Conservation (phyloP, 192 early-diverging fungal species). For the Haplosporangium gracile region DNA sequence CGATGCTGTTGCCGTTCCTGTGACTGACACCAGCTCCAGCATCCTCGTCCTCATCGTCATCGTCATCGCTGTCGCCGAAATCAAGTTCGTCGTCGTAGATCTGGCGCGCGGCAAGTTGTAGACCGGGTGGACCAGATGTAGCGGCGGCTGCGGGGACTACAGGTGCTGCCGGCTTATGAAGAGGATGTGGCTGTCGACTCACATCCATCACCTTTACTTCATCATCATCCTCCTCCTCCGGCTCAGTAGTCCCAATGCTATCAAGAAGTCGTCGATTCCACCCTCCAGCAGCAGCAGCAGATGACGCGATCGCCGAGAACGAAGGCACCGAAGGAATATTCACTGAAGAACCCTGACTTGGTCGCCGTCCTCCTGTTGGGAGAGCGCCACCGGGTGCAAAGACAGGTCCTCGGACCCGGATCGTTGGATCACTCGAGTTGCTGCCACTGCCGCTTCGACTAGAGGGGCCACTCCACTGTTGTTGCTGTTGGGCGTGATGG, state of each 20-base stretch:
- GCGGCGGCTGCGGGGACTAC: neutral
- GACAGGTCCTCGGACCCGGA: slow-evolving; percentile 5
- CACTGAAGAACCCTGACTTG: neutral
- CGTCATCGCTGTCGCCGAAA: slow-evolving; percentile 26
- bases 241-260: neutral
- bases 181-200: neutral
- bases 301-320: neutral
- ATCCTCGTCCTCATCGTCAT: neutral
- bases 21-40: too few relatives aligned
- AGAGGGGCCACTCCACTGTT: neutral
- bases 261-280: neutral
- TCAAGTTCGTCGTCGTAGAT: slow-evolving; percentile 25
- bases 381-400: neutral
- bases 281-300: neutral
- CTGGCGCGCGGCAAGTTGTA: slow-evolving; percentile 15
- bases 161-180: neutral
- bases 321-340: neutral
- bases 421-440: slow-evolving; percentile 22
- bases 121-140: neutral
- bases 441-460: slow-evolving; percentile 13
- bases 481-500: neutral
- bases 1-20: neutral
- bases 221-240: neutral
- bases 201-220: neutral
- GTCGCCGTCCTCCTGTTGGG: neutral